A percentile compares a stretch with the other conserved stretches of the same genome.
phyloP scores from a whole-genome alignment of 345 rosid species.

The Eutrema japonicum region DNA sequence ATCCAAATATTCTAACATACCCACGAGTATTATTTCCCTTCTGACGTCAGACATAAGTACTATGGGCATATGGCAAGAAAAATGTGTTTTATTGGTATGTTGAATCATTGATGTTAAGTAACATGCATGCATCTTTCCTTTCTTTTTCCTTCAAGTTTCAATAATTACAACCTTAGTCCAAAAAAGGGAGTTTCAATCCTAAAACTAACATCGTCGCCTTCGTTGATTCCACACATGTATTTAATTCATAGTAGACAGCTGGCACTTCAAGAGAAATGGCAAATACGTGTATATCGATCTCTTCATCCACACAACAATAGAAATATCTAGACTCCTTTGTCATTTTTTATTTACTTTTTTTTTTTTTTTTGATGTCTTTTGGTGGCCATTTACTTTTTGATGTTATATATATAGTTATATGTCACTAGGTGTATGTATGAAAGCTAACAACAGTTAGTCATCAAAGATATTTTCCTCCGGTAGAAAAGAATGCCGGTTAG shows the following conservation, averaged over 20 bases:
- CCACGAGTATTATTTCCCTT: not conserved
- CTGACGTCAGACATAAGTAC: not conserved
- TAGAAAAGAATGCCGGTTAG: slow-evolving; percentile 15
- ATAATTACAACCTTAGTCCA: not conserved
- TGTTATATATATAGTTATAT: slow-evolving; percentile 1
- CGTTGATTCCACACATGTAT: not conserved
- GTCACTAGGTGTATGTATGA: not conserved
- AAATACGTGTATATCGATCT: slow-evolving; percentile 17
- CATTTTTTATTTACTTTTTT: not conserved
- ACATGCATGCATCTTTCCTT: too few relatives aligned
- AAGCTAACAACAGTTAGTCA: not conserved
- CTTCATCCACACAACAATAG: not conserved
- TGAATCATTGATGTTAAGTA: too few relatives aligned
- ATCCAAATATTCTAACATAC: not conserved
- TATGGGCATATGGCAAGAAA: too few relatives aligned
- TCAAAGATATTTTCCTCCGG: not conserved
- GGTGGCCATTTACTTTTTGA: not conserved
- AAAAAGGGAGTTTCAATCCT: not conserved
- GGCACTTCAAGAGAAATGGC: not conserved
- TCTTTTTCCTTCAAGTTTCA: not conserved
- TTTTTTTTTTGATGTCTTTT: too few relatives aligned
- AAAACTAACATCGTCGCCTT: too few relatives aligned
- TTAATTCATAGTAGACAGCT: not conserved
- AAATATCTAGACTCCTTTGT: not conserved
- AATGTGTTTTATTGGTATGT: too few relatives aligned